Evolutionary conservation across 164 flowering plant genomes (phyloP).

Genomic region (Kingdonia uniflora): DNA sequence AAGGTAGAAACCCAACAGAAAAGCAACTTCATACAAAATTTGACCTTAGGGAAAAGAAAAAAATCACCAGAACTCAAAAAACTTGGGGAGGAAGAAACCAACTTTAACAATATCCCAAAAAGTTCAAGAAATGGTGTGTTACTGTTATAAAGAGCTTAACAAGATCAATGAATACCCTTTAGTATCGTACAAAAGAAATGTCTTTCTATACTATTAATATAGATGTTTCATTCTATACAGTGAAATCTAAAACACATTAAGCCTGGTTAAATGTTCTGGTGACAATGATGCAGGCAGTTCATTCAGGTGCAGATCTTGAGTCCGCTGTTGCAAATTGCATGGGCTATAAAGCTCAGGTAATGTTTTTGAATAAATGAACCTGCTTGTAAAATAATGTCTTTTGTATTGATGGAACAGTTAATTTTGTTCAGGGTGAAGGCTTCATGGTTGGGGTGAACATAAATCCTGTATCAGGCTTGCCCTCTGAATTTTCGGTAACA

Average conservation of each 20-base stretch:
- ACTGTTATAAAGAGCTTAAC: too few species aligned
- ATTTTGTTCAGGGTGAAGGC: slow-evolving; percentile 68
- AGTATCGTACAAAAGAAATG: too few species aligned
- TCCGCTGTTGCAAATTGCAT: slow-evolving; percentile 83
- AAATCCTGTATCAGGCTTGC: slow-evolving; percentile 79
- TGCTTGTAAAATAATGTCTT: slow-evolving; percentile 1
- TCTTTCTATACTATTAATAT: too few species aligned
- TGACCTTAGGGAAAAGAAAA: too few species aligned
- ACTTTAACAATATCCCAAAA: too few species aligned
- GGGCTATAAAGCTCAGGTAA: slow-evolving; percentile 88
- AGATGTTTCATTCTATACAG: too few species aligned
- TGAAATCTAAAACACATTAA: background rate
- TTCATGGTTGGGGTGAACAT: slow-evolving; percentile 97
- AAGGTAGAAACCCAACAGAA: too few species aligned
- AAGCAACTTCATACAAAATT: too few species aligned
- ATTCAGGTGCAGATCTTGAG: slow-evolving; percentile 99
- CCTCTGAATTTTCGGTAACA: slow-evolving; percentile 76
- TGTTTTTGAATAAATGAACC: background rate
- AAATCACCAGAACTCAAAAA: too few species aligned
- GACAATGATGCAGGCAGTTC: slow-evolving; percentile 68
- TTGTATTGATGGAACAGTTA: slow-evolving; percentile 1
- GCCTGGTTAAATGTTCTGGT: slow-evolving; percentile 1
- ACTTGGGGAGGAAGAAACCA: too few species aligned
- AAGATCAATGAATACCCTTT: too few species aligned
- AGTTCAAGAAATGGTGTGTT: too few species aligned